Evolutionary conservation across 441 rosid species (phyloP).

Genomic region (Eruca vesicaria): DNA sequence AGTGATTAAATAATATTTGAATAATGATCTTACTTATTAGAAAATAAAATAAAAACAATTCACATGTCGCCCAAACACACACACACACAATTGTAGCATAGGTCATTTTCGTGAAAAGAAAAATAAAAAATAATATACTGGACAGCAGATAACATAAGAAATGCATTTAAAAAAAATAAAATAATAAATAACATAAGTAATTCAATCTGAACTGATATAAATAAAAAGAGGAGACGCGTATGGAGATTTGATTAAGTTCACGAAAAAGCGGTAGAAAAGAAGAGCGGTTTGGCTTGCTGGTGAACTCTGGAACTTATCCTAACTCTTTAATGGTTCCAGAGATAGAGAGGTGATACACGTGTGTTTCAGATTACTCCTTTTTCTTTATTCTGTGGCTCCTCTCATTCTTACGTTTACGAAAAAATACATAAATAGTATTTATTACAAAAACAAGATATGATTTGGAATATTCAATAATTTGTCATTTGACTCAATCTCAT

Average conservation of each 20-base stretch:
- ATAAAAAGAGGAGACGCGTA: slow-evolving; percentile 16
- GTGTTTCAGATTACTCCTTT: slow-evolving; percentile 15
- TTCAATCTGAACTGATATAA: slow-evolving; percentile 5
- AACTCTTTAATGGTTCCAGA: slow-evolving; percentile 9
- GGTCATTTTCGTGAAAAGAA: slow-evolving; percentile 6
- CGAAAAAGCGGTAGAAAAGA: slow-evolving; percentile 30
- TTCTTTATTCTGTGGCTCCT: slow-evolving; percentile 33
- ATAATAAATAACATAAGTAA: neutral
- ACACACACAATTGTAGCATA: slow-evolving; percentile 7
- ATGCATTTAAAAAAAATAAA: too few relatives aligned
- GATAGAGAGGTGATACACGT: slow-evolving; percentile 31
- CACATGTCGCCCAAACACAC: slow-evolving; percentile 13
- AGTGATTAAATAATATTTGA: neutral
- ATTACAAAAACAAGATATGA: slow-evolving; percentile 24
- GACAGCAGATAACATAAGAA: neutral
- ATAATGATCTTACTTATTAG: neutral
- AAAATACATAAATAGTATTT: neutral
- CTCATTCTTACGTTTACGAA: neutral
- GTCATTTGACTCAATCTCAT: neutral
- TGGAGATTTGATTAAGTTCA: slow-evolving; percentile 33
- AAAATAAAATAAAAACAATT: neutral
- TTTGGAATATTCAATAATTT: slow-evolving; percentile 18
- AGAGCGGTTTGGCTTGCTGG: slow-evolving; percentile 44
- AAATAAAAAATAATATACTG: neutral
- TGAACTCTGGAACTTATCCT: slow-evolving; percentile 29